Evolutionary conservation across 2,329 filamentous ascomycete genomes (phyloP), one percentile per base, ranked within the genome.

Genomic region (Aspergillus ustus): DNA sequence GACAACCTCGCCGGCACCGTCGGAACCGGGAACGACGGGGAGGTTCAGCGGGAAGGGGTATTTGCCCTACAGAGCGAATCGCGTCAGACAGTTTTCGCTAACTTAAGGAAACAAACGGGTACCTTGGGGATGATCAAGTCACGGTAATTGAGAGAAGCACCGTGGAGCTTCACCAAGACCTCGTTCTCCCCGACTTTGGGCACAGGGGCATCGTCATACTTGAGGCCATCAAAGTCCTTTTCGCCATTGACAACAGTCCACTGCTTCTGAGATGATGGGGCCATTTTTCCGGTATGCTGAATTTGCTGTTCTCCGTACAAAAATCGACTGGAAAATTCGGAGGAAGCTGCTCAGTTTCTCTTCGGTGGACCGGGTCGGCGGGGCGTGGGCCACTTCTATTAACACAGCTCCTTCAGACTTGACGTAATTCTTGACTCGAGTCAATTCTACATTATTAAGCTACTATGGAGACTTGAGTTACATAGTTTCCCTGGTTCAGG

Each of bases 141-240:
- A 25, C 82, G 75, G 61, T 83, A 83, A 63, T 84, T 84, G 54
- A 84, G 70, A 13, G 80, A 81, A 0, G 79, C 82, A 4, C 78
- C 82, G n/a, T 80, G 69, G 1, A 84, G 81, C 75, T 89, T 90
- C 67, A 93, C 87, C 37, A 93, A 82, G 6, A 92, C 89, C 28
- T 93, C 87, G 63, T 85, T 85, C 58, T 92, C 89, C 51, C 89
- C 89, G 1, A 89, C 71, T 66, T 86, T 77, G 15, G 89, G 87
- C 2, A 91, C 70, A 1, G 82, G 69, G 0, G 77, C 81, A 52
- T 83, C 79, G 62, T 83, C 77, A 67, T 85, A 84, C 68, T 82
- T 75, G 44, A 92, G 81, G 46, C 80, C 81, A 51, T 90, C 85
- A 69, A 91, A 89, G 67, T 81, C 85, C 55, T 81, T 82, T 45